Conservation (phyloP, 75 land plant species). For the Sequoiadendron giganteum region DNA sequence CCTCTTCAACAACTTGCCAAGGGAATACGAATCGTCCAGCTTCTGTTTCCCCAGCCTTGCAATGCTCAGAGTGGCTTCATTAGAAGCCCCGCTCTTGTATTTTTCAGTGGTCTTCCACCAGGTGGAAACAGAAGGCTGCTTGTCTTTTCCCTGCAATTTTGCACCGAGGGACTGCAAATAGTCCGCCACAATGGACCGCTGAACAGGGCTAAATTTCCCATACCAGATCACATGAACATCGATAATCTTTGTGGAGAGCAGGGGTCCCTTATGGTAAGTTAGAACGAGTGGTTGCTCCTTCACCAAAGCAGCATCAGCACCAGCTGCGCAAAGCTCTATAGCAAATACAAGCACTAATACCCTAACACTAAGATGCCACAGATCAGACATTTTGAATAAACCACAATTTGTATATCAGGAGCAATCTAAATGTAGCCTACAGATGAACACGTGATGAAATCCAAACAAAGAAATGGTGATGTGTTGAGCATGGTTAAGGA, state of each 20-base stretch:
- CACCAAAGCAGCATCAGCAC: slow-evolving; percentile 13
- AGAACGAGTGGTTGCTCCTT: slow-evolving; percentile 16
- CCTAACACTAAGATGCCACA: no score
- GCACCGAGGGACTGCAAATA: not conserved
- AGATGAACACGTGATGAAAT: no score
- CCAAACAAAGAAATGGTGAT: no score
- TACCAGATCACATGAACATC: slow-evolving; percentile 38
- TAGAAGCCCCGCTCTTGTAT: not conserved
- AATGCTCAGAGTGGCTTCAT: not conserved
- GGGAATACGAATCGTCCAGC: slow-evolving; percentile 13
- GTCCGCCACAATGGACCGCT: slow-evolving; percentile 14
- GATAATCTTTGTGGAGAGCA: slow-evolving; percentile 22
- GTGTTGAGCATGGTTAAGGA: no score
- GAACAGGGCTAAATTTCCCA: slow-evolving; percentile 27
- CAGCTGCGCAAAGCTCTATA: no score
- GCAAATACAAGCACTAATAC: no score
- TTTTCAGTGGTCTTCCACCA: slow-evolving; percentile 11
- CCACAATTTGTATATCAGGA: no score
- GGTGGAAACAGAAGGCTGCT: slow-evolving; percentile 8
- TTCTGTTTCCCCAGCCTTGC: slow-evolving; percentile 18
- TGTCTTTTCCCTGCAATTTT: not conserved
- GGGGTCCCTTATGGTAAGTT: slow-evolving; percentile 33
- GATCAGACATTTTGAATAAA: no score
- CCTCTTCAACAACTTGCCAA: not conserved
- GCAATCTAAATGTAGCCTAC: no score